Conservation (phyloP, 495 filamentous ascomycete genomes). For the Penicillium goetzii region DNA sequence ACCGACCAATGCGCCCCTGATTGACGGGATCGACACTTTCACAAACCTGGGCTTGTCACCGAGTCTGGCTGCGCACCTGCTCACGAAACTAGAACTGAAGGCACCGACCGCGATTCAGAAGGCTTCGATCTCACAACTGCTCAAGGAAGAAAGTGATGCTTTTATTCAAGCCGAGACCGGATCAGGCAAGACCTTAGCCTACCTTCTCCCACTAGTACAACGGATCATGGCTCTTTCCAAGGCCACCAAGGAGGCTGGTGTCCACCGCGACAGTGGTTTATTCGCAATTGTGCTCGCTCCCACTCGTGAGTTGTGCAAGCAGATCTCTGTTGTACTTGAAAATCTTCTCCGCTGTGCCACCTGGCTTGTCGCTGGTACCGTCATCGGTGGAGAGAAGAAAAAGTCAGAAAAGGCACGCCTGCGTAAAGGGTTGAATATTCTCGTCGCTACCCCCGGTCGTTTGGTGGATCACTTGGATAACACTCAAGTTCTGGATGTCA, state of each 20-base stretch:
- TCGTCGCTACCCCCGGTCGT: conserved; percentile 91
- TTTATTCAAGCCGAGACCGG: conserved; percentile 97
- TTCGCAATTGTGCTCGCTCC: conserved; percentile 92
- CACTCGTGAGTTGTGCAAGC: conserved; percentile 89
- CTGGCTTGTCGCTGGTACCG: conserved; percentile 89
- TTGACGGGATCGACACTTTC: conserved; percentile 80
- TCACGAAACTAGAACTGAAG: conserved; percentile 84
- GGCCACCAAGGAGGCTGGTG: conserved; percentile 28
- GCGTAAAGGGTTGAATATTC: conserved; percentile 90
- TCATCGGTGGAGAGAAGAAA: conserved; percentile 96
- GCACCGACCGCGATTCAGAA: conserved; percentile 95
- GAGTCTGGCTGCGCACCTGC: conserved; percentile 76
- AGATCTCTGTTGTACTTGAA: conserved; percentile 84
- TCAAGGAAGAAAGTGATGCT: conserved; percentile 84
- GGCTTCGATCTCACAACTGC: conserved; percentile 74
- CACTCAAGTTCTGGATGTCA: conserved; percentile 84
- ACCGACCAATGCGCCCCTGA: conserved; percentile 96
- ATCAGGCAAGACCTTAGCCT: conserved; percentile 95
- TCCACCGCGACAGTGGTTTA: conserved; percentile 82
- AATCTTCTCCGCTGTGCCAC: conserved; percentile 78
- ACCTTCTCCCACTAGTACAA: conserved; percentile 88
- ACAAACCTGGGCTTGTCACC: conserved; percentile 77
- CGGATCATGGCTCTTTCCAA: conserved; percentile 76
- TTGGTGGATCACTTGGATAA: conserved; percentile 89
- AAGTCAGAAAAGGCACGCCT: conserved; percentile 93